Conservation (phyloP, 139 green algal species). For the Volvox africanus region DNA sequence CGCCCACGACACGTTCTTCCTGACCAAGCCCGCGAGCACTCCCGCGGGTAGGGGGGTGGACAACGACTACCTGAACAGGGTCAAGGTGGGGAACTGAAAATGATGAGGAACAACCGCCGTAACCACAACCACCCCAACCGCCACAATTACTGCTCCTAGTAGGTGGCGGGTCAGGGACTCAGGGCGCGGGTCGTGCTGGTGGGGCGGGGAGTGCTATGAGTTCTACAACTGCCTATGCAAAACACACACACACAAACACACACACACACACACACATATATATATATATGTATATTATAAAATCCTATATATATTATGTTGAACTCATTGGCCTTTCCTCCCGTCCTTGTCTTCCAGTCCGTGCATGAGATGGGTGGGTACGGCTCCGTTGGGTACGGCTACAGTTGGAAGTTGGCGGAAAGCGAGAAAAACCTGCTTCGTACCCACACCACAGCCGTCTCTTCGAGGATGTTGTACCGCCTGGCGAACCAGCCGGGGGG, state of each 20-base stretch:
- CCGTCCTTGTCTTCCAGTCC: constrained; percentile 29
- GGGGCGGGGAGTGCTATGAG: no score
- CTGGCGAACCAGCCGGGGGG: constrained; percentile 70
- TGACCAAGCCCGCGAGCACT: constrained; percentile 84
- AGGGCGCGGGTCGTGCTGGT: no score
- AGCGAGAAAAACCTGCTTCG: constrained; percentile 98
- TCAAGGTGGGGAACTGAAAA: constrained; percentile 81
- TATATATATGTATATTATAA: no score
- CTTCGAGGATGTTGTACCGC: constrained; percentile 92
- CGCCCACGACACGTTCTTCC: constrained; percentile 99
- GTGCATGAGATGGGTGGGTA: constrained; percentile 91
- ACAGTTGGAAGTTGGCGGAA: constrained; percentile 92
- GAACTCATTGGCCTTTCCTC: no score
- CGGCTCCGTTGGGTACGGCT: constrained; percentile 92
- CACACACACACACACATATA: no score
- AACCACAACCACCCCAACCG: no score
- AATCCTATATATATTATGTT: no score
- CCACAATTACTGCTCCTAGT: no score
- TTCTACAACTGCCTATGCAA: no score
- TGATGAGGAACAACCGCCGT: no score
- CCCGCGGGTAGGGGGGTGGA: constrained; percentile 72
- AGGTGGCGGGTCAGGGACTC: no score
- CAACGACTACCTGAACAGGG: constrained; percentile 90
- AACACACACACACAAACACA: no score
- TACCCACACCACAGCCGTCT: constrained; percentile 99